Evolutionary conservation across 75 land plant species (phyloP).

Genomic region (Cupressus sempervirens): DNA sequence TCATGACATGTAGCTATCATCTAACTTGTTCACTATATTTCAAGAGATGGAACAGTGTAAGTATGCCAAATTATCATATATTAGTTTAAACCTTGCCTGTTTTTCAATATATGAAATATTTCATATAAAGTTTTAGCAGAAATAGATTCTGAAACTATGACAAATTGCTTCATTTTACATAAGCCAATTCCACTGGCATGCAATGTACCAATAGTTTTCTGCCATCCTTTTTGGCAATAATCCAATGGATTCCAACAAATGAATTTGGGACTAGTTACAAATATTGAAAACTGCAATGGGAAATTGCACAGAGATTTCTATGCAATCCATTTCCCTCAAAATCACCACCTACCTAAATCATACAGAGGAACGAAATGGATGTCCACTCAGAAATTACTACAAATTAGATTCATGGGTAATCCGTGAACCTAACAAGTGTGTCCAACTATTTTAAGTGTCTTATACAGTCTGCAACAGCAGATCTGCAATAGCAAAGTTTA

Average conservation of each 20-base stretch:
- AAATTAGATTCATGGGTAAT: not conserved
- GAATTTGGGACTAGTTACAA: not conserved
- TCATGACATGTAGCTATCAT: not conserved
- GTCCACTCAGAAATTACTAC: not conserved
- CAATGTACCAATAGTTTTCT: not conserved
- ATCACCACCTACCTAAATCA: not conserved
- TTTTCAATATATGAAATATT: not conserved
- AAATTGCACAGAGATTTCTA: not conserved
- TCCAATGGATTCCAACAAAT: not conserved
- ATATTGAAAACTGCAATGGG: not conserved
- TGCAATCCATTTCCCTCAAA: not conserved
- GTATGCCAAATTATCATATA: not conserved
- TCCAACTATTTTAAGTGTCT: not conserved
- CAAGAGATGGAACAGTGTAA: not conserved
- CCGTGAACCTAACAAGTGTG: not conserved
- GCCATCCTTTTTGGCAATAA: not conserved
- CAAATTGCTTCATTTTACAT: not conserved
- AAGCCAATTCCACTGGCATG: not conserved
- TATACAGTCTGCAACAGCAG: not conserved
- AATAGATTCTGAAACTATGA: not conserved
- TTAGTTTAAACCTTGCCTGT: not conserved
- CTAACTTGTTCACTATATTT: not conserved
- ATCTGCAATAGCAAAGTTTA: not conserved
- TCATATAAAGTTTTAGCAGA: not conserved
- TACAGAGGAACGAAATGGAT: not conserved